phyloP scores from a whole-genome alignment of 2,329 filamentous ascomycete genomes.

The Teratosphaeria pseudoeucalypti region DNA sequence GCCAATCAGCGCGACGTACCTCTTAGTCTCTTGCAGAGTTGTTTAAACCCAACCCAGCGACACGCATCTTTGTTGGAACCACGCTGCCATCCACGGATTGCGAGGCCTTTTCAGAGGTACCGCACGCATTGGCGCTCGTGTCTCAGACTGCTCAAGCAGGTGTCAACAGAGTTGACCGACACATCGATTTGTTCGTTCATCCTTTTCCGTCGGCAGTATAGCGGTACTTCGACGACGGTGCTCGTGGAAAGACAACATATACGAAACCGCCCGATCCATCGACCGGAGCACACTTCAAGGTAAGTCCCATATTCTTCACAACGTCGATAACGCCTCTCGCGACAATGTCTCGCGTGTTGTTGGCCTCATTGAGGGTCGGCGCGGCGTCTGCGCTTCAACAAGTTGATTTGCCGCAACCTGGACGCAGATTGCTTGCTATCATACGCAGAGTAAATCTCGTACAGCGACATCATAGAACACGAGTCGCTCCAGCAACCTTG shows the following conservation, averaged over 20 bases:
- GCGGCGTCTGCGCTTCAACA: slow-evolving; percentile 2
- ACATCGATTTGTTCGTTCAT: neutral
- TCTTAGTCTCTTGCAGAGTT: neutral
- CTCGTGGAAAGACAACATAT: neutral
- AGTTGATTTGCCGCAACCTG: slow-evolving; percentile 2
- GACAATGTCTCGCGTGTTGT: neutral
- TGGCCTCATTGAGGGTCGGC: neutral
- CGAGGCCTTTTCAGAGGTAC: neutral
- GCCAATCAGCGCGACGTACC: neutral
- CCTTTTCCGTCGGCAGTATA: neutral
- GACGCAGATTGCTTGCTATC: neutral
- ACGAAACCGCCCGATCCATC: neutral
- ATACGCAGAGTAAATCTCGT: neutral
- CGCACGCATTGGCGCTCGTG: neutral
- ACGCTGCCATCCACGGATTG: neutral
- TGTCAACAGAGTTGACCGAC: neutral
- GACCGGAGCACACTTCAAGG: neutral
- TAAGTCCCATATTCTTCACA: neutral
- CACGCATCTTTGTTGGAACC: neutral
- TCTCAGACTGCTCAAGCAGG: neutral
- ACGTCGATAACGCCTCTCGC: neutral
- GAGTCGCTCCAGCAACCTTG: neutral
- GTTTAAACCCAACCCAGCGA: neutral
- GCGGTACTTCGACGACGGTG: neutral
- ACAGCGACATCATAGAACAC: neutral